Conservation (phyloP, 2,329 filamentous ascomycete species). For the Xylaria hypoxylon region DNA sequence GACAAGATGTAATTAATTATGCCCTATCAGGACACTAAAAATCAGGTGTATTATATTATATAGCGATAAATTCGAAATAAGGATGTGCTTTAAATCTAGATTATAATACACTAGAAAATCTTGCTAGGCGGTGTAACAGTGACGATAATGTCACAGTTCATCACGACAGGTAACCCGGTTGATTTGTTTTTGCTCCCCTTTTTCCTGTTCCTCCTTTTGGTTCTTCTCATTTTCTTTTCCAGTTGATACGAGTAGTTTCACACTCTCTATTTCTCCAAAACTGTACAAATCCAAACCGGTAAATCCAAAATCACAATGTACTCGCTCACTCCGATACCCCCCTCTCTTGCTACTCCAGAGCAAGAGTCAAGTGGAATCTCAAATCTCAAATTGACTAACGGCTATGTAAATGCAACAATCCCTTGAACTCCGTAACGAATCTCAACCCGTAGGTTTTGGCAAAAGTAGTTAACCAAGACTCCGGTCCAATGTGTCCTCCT, state of each 20-base stretch:
- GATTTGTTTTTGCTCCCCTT: too few relatives aligned
- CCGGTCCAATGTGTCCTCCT: conserved; percentile 30
- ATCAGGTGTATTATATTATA: not conserved
- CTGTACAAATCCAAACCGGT: too few relatives aligned
- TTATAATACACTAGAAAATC: too few relatives aligned
- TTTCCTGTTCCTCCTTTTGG: too few relatives aligned
- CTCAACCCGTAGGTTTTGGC: not conserved
- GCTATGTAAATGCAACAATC: conserved; percentile 29
- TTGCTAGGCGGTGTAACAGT: too few relatives aligned
- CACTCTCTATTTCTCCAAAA: too few relatives aligned
- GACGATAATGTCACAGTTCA: too few relatives aligned
- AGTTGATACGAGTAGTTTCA: too few relatives aligned
- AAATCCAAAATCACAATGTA: too few relatives aligned
- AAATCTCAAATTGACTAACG: conserved; percentile 1
- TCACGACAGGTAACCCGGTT: too few relatives aligned
- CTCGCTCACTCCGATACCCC: too few relatives aligned
- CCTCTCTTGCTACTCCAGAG: not conserved
- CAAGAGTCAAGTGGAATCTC: not conserved
- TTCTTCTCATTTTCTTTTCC: too few relatives aligned
- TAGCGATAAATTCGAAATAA: not conserved
- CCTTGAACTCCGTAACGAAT: not conserved
- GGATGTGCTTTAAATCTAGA: not conserved
- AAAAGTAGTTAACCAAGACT: conserved; percentile 30
- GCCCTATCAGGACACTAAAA: not conserved
- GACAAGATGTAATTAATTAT: not conserved